Percentiles rank a stretch among this genome's conserved stretches.
These are phyloP conservation scores for Arachis hypogaea DNA, from an alignment of 306 rosid genomes.

Conservation along the genomic window DNA sequence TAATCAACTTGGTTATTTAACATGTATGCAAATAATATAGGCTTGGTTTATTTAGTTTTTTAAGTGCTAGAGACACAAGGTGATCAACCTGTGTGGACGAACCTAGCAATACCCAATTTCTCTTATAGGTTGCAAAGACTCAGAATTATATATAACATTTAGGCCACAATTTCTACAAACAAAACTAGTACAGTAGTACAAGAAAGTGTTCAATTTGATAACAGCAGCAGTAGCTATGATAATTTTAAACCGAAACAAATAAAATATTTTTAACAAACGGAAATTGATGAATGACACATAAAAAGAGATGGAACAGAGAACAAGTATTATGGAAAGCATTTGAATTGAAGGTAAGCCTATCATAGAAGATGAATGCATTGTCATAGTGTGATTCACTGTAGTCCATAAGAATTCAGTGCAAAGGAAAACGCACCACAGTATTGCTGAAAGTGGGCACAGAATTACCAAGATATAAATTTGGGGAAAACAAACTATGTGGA, in stretches of 20 bases:
- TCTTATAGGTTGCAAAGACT: too few species aligned
- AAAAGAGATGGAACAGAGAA: background rate
- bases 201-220: too few species aligned
- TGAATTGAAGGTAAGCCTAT: background rate
- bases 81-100: background rate
- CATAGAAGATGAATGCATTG: background rate
- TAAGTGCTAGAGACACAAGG: too few species aligned
- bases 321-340: background rate
- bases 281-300: background rate
- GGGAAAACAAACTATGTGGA: background rate
- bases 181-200: background rate
- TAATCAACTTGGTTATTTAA: background rate
- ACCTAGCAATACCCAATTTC: too few species aligned
- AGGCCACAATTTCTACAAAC: too few species aligned
- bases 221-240: background rate
- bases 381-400: too few species aligned
- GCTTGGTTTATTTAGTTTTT: too few species aligned
- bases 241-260: background rate
- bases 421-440: background rate
- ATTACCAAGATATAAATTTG: background rate
- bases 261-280: background rate
- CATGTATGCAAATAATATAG: too few species aligned
- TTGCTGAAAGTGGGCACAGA: background rate
- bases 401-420: background rate
- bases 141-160: too few species aligned